Conservation (phyloP, 129 eudicot species). For the Saposhnikovia divaricata region DNA sequence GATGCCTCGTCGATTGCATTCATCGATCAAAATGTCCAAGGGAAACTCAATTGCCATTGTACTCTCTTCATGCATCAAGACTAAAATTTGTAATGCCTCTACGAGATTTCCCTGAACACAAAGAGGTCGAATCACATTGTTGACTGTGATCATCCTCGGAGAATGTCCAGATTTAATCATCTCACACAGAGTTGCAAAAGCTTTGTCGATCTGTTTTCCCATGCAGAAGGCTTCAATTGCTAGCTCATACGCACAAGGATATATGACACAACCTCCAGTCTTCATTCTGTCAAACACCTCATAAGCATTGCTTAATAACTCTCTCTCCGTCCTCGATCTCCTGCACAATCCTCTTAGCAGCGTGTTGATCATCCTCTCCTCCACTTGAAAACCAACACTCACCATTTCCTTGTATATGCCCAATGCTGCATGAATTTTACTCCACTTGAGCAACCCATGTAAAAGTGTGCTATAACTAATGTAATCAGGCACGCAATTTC, state of each 20-base stretch:
- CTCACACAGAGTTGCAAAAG: slow-evolving; percentile 36
- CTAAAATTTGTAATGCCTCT: slow-evolving; percentile 38
- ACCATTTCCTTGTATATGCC: slow-evolving; percentile 53
- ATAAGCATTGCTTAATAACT: slow-evolving; percentile 31
- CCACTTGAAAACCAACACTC: slow-evolving; percentile 39
- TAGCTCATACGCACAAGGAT: slow-evolving; percentile 36
- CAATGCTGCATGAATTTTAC: slow-evolving; percentile 34
- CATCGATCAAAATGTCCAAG: slow-evolving; percentile 42
- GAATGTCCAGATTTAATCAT: slow-evolving; percentile 38
- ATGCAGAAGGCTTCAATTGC: slow-evolving; percentile 48
- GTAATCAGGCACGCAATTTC: slow-evolving; percentile 49
- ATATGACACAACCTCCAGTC: slow-evolving; percentile 24
- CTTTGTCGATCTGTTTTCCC: slow-evolving; percentile 41
- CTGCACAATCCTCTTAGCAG: slow-evolving; percentile 64
- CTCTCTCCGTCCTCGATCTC: slow-evolving; percentile 38
- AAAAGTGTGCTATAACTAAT: slow-evolving; percentile 65
- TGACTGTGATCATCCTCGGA: slow-evolving; percentile 38
- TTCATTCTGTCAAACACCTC: slow-evolving; percentile 60
- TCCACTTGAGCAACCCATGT: slow-evolving; percentile 84
- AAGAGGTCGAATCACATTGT: slow-evolving; percentile 39
- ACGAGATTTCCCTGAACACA: slow-evolving; percentile 40
- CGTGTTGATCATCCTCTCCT: slow-evolving; percentile 69
- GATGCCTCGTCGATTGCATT: slow-evolving; percentile 47
- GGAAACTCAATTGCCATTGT: slow-evolving; percentile 33
- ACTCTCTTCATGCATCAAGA: slow-evolving; percentile 26